Evolutionary conservation across 2,329 filamentous ascomycete genomes (phyloP), one percentile per base, ranked within the genome.

Genomic region (Botrytis deweyae): DNA sequence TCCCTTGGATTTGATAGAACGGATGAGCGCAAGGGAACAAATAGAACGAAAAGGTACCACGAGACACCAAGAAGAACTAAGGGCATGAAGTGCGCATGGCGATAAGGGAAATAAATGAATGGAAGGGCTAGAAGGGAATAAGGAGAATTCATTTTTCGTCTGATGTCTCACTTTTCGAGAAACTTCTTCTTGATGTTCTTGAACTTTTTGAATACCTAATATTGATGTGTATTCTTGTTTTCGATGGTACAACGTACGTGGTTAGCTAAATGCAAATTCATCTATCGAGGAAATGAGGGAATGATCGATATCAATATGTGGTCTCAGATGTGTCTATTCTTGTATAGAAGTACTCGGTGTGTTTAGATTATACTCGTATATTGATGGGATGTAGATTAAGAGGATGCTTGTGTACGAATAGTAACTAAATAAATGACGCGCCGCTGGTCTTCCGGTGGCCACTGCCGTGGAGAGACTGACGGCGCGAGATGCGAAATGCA

Each of bases 111-210:
- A 18, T n/a, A 63, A 40, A 63, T 63, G 36, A 63, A 40, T 40
- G 59, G 59, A 16, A 16, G 36, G 16, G 25, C 16, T 16, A 33
- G 33, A 70, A n/a, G 49, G 29, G 36, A 64, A 44, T 7, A 29
- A 29, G 61, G 61, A 42, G 61, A 42, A 42, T 64, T 64, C 7
- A 20, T 42, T 64, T 64, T 64, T 64, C 61, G 61, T 64, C 61
- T 64, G 61, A 64, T 64, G 61, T 64, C 40, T 64, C 38, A 64
- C 38, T 64, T 44, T 64, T 64, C 61, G 38, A 64, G 61, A 42
- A 63, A n/a, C 38, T 44, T 42, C 38, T 64, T 42, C 14, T 42
- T 18, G 38, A 42, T n/a, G 22, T 25, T 62, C 20, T 38, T 38
- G 59, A 62, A 38, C 10, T 40, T n/a, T 36, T 18, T n/a, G 22